Conservation (phyloP, 805 yeast genomes). For the Myxozyma neotropica region DNA sequence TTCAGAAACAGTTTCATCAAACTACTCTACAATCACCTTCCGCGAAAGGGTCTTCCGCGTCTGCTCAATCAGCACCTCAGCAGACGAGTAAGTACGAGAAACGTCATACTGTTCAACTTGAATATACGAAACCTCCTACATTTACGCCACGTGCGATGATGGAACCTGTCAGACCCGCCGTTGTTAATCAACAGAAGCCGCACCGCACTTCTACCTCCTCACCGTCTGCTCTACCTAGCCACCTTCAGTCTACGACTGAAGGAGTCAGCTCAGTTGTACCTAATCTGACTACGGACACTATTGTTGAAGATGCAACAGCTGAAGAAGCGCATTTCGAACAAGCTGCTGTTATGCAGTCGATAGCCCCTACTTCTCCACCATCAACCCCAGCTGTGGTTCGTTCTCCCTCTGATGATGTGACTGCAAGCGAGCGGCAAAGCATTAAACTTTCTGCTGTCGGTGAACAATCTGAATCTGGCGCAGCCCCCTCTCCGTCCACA, state of each 20-base stretch:
- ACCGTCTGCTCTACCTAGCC: neutral
- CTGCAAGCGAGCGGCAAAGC: neutral
- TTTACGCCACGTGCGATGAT: slow-evolving; percentile 30
- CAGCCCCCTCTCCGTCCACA: neutral
- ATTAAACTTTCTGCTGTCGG: neutral
- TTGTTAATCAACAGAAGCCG: slow-evolving; percentile 9
- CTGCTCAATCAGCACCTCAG: neutral
- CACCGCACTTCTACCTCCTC: too few relatives aligned
- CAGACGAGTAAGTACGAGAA: slow-evolving; percentile 15
- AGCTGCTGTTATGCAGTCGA: neutral
- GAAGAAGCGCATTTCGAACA: too few relatives aligned
- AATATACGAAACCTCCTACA: slow-evolving; percentile 26
- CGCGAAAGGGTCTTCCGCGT: neutral
- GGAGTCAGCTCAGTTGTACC: neutral
- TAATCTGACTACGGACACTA: neutral
- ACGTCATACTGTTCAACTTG: slow-evolving; percentile 32
- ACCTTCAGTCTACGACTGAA: neutral
- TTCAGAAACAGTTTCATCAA: slow-evolving; percentile 25
- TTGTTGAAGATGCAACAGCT: neutral
- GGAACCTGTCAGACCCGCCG: slow-evolving; percentile 10
- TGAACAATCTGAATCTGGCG: neutral
- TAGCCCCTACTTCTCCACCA: neutral
- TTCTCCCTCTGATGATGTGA: neutral
- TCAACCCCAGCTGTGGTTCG: neutral
- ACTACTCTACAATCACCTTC: slow-evolving; percentile 12